A percentile compares a stretch with the other conserved stretches of the same genome.
These are phyloP conservation scores for Pistacia integerrima DNA, from an alignment of 345 rosid species.

Conservation along the genomic window DNA sequence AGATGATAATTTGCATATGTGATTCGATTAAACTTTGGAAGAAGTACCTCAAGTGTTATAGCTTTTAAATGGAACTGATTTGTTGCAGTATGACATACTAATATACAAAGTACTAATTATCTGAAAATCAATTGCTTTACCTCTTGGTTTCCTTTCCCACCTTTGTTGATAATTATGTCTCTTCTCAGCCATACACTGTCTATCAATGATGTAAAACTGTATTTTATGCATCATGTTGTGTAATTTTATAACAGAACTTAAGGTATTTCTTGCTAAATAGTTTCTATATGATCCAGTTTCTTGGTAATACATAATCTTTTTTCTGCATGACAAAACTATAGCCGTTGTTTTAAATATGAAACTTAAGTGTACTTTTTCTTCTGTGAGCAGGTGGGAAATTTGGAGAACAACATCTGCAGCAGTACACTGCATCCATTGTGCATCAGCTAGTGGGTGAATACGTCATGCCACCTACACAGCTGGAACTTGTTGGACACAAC, in stretches of 20 bases:
- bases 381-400: conserved; percentile 24
- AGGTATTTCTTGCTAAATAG: not conserved
- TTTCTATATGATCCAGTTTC: not conserved
- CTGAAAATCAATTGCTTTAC: not conserved
- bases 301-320: not conserved
- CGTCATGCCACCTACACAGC: conserved; percentile 28
- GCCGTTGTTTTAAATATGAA: not conserved
- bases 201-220: not conserved
- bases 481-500: conserved; percentile 36
- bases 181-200: not conserved
- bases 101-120: not conserved
- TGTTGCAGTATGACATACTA: not conserved
- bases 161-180: not conserved
- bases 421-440: conserved; percentile 22
- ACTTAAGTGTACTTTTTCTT: not conserved
- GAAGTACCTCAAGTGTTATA: not conserved
- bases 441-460: conserved; percentile 27
- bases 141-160: not conserved
- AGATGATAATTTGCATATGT: not conserved
- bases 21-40: conserved; percentile 4
- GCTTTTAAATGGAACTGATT: not conserved
- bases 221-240: not conserved
- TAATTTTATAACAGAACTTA: not conserved
- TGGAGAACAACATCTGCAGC: conserved; percentile 27
- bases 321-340: conserved; percentile 12